phyloP scores from a whole-genome alignment of 352 stramenopile genomes.

The Globisporangium emineosum region DNA sequence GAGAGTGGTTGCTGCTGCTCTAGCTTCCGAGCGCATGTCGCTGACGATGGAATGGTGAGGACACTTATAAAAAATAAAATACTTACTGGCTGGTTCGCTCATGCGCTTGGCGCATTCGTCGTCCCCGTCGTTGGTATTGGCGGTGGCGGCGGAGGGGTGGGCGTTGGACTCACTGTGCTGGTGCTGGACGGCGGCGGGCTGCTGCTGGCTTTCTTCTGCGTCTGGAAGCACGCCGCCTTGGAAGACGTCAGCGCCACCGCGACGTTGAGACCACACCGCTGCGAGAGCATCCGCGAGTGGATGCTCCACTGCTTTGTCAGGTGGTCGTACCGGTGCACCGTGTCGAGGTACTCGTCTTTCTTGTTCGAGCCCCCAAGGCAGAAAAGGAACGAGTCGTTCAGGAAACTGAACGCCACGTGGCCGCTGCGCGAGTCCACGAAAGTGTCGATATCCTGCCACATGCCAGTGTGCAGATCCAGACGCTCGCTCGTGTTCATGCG shows the following conservation, averaged over 20 bases:
- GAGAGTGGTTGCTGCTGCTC: constrained; percentile 1
- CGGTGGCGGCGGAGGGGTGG: not conserved
- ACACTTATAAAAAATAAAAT: constrained; percentile 11
- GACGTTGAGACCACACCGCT: constrained; percentile 65
- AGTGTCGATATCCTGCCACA: constrained; percentile 48
- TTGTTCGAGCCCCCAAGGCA: constrained; percentile 72
- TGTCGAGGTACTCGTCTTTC: constrained; percentile 70
- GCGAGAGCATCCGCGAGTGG: constrained; percentile 55
- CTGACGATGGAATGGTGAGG: not conserved
- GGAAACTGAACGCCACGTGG: constrained; percentile 55
- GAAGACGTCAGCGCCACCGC: constrained; percentile 39
- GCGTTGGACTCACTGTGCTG: not conserved
- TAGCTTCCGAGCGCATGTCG: constrained; percentile 4
- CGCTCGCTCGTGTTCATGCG: constrained; percentile 63
- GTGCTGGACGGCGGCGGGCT: not conserved
- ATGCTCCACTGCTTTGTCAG: constrained; percentile 59
- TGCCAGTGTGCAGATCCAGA: constrained; percentile 34
- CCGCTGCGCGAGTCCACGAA: constrained; percentile 67
- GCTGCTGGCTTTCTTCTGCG: constrained; percentile 4
- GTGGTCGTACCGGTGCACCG: constrained; percentile 62
- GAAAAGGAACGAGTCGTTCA: constrained; percentile 69
- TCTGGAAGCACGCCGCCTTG: constrained; percentile 41
- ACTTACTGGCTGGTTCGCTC: not conserved
- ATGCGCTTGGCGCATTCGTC: constrained; percentile 7
- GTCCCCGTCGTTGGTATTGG: constrained; percentile 1